phyloP scores from a whole-genome alignment of 352 stramenopile species.

The Phytophthora megakarya region DNA sequence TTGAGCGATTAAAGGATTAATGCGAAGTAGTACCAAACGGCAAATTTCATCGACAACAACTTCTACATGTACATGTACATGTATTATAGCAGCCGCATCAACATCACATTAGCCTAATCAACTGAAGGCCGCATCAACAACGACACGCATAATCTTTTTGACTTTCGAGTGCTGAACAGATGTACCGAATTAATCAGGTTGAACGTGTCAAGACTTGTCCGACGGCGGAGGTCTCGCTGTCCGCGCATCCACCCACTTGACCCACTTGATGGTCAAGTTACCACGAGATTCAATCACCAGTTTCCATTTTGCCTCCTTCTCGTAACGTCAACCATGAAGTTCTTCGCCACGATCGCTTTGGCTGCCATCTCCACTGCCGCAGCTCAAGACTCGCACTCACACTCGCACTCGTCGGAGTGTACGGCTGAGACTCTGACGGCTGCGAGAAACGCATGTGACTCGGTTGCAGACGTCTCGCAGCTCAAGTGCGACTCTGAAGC shows the following conservation, averaged over 20 bases:
- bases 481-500: conserved; percentile 42
- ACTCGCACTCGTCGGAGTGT: conserved; percentile 29
- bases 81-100: too few relatives aligned
- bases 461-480: conserved; percentile 42
- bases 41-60: too few relatives aligned
- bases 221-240: conserved; percentile 18
- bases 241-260: conserved; percentile 1
- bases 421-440: conserved; percentile 29
- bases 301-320: conserved; percentile 27
- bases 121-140: too few relatives aligned
- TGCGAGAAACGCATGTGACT: conserved; percentile 41
- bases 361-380: conserved; percentile 5
- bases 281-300: conserved; percentile 13
- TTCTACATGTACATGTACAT: too few relatives aligned
- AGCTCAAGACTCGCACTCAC: conserved; percentile 20
- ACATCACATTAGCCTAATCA: too few relatives aligned
- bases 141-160: too few relatives aligned
- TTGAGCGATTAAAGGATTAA: too few relatives aligned
- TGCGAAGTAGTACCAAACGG: too few relatives aligned
- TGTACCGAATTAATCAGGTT: conserved; percentile 16
- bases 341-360: conserved; percentile 12
- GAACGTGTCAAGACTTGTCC: conserved; percentile 15
- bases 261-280: background rate
- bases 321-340: conserved; percentile 42
- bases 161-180: too few relatives aligned